A percentile compares a stretch with the other conserved stretches of the same genome.
phyloP scores from a whole-genome alignment of 495 filamentous ascomycete species.

The Aspergillus heteromorphus region DNA sequence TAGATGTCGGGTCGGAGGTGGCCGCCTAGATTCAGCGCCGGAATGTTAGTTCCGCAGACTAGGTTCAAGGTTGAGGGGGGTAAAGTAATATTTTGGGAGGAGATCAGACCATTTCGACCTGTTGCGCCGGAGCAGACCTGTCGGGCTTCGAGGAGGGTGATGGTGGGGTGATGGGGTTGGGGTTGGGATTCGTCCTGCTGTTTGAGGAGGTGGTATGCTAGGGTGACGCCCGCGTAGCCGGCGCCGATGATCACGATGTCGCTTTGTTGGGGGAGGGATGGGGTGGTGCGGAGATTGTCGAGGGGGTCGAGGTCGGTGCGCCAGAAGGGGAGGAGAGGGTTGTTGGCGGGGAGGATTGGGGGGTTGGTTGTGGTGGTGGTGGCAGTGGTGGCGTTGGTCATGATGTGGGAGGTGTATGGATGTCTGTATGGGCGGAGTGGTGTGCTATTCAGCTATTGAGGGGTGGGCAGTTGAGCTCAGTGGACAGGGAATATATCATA shows the following conservation, averaged over 20 bases:
- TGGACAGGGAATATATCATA: too few relatives aligned
- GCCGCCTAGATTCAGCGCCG: conserved; percentile 22
- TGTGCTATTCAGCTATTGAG: too few relatives aligned
- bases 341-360: conserved; percentile 19
- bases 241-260: conserved; percentile 68
- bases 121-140: conserved; percentile 41
- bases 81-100: too few relatives aligned
- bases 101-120: conserved; percentile 32
- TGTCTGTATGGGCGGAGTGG: not conserved
- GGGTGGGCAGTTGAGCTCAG: too few relatives aligned
- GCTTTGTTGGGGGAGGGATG: conserved; percentile 42
- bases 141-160: conserved; percentile 36
- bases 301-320: conserved; percentile 50
- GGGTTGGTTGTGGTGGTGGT: not conserved
- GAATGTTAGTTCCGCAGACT: too few relatives aligned
- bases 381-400: not conserved
- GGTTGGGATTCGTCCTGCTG: conserved; percentile 7
- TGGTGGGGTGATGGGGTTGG: conserved; percentile 15
- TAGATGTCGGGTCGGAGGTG: conserved; percentile 35
- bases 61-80: too few relatives aligned
- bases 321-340: conserved; percentile 66
- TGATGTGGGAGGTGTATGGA: not conserved
- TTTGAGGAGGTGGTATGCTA: conserved; percentile 56
- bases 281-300: conserved; percentile 46
- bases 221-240: conserved; percentile 60